Evolutionary conservation across 140 eudicot genomes (phyloP).

Genomic region (Bidens hawaiensis): DNA sequence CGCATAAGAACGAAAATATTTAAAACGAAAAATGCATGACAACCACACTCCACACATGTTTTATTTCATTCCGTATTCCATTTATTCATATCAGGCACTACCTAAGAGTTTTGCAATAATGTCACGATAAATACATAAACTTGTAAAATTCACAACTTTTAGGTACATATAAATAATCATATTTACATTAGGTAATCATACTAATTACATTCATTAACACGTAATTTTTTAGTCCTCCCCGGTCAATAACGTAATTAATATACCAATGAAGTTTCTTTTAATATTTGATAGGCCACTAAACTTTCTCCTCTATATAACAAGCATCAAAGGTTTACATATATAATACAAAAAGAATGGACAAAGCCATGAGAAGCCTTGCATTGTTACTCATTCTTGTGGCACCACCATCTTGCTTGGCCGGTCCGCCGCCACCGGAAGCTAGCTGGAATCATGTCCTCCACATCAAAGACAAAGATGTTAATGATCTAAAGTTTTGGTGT

Average conservation of each 20-base stretch:
- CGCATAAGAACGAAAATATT: no score
- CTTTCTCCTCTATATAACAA: conserved; percentile 9
- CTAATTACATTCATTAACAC: background rate
- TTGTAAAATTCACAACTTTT: no score
- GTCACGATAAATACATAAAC: no score
- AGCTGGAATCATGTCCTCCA: background rate
- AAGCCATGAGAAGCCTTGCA: conserved; percentile 5
- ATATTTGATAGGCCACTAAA: no score
- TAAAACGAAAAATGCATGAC: no score
- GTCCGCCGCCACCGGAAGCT: background rate
- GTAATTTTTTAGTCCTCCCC: background rate
- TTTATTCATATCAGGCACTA: no score
- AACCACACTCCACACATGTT: no score
- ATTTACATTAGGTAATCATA: background rate
- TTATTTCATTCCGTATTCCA: no score
- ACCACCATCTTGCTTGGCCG: background rate
- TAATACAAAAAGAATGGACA: conserved; percentile 5
- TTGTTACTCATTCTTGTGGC: conserved; percentile 6
- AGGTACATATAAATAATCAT: background rate
- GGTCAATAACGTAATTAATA: background rate
- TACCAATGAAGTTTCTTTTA: no score
- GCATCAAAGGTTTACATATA: background rate
- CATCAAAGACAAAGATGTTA: conserved; percentile 4
- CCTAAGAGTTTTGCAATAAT: no score
- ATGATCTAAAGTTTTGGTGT: background rate